Percentiles rank a stretch among this genome's conserved stretches.
phyloP scores from a whole-genome alignment of 2,329 filamentous ascomycete genomes.

The Teratosphaeria epicoccoides region DNA sequence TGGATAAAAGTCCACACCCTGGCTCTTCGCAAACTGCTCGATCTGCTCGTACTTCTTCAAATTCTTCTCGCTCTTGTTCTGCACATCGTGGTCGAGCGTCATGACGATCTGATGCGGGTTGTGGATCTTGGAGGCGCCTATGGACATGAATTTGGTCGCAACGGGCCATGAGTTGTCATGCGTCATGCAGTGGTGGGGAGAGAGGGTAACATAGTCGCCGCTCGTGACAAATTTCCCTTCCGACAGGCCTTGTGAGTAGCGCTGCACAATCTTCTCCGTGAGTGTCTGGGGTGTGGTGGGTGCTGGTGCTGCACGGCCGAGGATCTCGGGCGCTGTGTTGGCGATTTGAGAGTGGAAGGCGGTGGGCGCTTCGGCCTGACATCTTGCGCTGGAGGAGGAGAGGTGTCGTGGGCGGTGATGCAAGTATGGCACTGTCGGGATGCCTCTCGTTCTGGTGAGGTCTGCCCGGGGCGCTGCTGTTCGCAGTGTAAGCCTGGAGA shows the following conservation, averaged over 20 bases:
- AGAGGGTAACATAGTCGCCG: conserved; percentile 75
- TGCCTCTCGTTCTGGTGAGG: conserved; percentile 3
- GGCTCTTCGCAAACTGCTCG: conserved; percentile 66
- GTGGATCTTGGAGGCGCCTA: conserved; percentile 64
- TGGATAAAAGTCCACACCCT: conserved; percentile 68
- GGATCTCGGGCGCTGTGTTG: conserved; percentile 57
- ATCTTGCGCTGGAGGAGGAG: conserved; percentile 11
- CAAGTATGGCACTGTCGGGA: conserved; percentile 6
- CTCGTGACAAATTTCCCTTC: conserved; percentile 62
- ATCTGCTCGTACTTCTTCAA: conserved; percentile 75
- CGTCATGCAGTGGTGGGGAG: conserved; percentile 67
- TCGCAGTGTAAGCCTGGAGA: conserved; percentile 9
- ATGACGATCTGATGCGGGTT: conserved; percentile 66
- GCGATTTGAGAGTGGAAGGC: conserved; percentile 56
- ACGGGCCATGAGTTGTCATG: conserved; percentile 78
- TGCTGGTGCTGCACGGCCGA: conserved; percentile 48
- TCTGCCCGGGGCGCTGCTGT: conserved; percentile 3
- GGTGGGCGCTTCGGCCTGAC: conserved; percentile 32
- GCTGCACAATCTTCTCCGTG: conserved; percentile 86
- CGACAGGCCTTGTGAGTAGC: conserved; percentile 64
- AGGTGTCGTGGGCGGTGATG: conserved; percentile 19
- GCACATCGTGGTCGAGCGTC: conserved; percentile 79
- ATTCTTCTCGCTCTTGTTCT: conserved; percentile 69
- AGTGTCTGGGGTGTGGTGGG: conserved; percentile 58
- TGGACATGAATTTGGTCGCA: conserved; percentile 69